Percentiles rank a stretch among this genome's conserved stretches.
These are phyloP conservation scores for Ophiocordyceps camponoti-leonardi DNA, from an alignment of 2,329 filamentous ascomycete species.

Conservation along the genomic window DNA sequence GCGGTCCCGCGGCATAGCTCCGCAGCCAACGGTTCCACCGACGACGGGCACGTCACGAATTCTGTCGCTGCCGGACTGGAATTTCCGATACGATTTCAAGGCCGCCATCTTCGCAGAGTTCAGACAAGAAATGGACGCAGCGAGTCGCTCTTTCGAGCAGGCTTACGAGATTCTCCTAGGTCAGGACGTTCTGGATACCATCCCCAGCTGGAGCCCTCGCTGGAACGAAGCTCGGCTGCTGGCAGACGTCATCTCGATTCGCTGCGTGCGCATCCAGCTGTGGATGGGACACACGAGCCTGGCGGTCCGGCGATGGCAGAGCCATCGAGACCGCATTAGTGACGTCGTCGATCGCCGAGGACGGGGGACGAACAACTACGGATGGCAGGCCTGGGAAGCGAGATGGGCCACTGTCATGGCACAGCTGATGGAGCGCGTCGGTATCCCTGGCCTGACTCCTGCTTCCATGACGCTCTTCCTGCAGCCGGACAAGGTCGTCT, in stretches of 20 bases:
- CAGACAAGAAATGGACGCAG: conserved; percentile 78
- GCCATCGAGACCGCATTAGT: conserved; percentile 55
- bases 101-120: conserved; percentile 82
- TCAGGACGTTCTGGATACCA: conserved; percentile 70
- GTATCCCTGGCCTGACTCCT: conserved; percentile 30
- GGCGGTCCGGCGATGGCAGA: conserved; percentile 65
- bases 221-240: conserved; percentile 89
- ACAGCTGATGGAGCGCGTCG: conserved; percentile 36
- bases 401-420: conserved; percentile 50
- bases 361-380: conserved; percentile 75
- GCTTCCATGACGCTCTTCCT: conserved; percentile 29
- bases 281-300: conserved; percentile 65
- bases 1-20: conserved; percentile 59
- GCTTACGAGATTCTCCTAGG: conserved; percentile 74
- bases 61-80: conserved; percentile 76
- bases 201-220: conserved; percentile 74
- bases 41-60: conserved; percentile 74
- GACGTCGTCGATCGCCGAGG: conserved; percentile 70
- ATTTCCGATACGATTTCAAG: conserved; percentile 89
- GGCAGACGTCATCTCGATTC: conserved; percentile 65
- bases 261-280: conserved; percentile 65
- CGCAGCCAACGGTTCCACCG: conserved; percentile 66
- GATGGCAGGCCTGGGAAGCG: conserved; percentile 87
- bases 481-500: conserved; percentile 38
- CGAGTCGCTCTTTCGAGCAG: conserved; percentile 69